Evolutionary conservation across 108 stramenopile species (phyloP).

Genomic region (Cylindrotheca fusiformis): DNA sequence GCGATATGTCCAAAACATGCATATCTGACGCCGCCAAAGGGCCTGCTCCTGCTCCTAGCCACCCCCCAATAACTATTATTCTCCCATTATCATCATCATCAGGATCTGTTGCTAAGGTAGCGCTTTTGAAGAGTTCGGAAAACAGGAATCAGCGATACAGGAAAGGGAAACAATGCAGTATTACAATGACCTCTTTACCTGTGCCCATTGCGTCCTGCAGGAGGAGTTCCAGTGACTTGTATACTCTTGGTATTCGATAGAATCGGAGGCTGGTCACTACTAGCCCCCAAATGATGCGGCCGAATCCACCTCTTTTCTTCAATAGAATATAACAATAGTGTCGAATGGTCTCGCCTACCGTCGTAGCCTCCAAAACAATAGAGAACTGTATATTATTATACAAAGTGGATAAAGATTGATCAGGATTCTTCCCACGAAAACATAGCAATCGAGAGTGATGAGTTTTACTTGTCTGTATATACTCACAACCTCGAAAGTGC

Average conservation of each 20-base stretch:
- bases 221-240: slow-evolving; percentile 53
- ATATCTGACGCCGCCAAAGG: slow-evolving; percentile 88
- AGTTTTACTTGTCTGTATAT: too few relatives aligned
- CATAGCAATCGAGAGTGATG: too few relatives aligned
- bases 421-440: too few relatives aligned
- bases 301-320: slow-evolving; percentile 68
- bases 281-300: slow-evolving; percentile 21
- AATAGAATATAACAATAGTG: slow-evolving; percentile 72
- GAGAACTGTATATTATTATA: too few relatives aligned
- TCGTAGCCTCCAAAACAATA: slow-evolving; percentile 96
- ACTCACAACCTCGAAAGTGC: slow-evolving; percentile 47
- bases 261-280: slow-evolving; percentile 1
- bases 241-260: slow-evolving; percentile 4
- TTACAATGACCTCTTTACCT: too few relatives aligned
- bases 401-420: too few relatives aligned
- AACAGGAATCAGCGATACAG: too few relatives aligned
- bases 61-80: slow-evolving; percentile 93
- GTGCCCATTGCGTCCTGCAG: slow-evolving; percentile 92
- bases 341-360: slow-evolving; percentile 83
- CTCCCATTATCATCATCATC: slow-evolving; percentile 49
- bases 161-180: too few relatives aligned
- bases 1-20: slow-evolving; percentile 76
- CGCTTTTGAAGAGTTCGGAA: slow-evolving; percentile 39
- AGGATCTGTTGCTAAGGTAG: slow-evolving; percentile 74
- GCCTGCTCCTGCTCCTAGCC: slow-evolving; percentile 85